Percentiles rank a stretch among this genome's conserved stretches.
Evolutionary conservation across 1,284 basidiomycete species (phyloP).

Genomic region (Mycena sp.): DNA sequence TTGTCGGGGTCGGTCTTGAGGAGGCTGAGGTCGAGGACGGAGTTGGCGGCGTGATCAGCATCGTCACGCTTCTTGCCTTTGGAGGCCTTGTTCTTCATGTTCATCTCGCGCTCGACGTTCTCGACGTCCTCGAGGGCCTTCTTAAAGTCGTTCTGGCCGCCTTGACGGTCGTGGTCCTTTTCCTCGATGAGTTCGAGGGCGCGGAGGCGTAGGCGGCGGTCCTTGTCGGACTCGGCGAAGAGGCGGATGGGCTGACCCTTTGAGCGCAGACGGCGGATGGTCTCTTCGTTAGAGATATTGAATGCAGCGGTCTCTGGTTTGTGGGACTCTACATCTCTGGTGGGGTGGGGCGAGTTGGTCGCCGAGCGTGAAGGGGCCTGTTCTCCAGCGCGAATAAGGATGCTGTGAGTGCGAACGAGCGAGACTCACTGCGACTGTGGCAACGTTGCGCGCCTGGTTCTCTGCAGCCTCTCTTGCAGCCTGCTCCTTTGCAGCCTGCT

Average conservation of each 20-base stretch:
- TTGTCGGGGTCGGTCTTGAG: constrained; percentile 95
- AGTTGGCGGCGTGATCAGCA: constrained; percentile 48
- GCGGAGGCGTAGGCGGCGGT: constrained; percentile 87
- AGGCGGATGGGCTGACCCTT: constrained; percentile 96
- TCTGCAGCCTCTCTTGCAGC: constrained; percentile 41
- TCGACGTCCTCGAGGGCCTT: constrained; percentile 94
- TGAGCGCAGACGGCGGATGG: constrained; percentile 84
- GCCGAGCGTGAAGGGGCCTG: constrained; percentile 54
- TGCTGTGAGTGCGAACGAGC: constrained; percentile 8
- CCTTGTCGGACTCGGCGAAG: constrained; percentile 96
- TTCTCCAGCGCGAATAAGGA: constrained; percentile 54
- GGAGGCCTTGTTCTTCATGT: constrained; percentile 57
- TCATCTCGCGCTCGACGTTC: constrained; percentile 76
- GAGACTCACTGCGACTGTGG: constrained; percentile 57
- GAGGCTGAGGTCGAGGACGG: constrained; percentile 80
- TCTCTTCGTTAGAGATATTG: constrained; percentile 95
- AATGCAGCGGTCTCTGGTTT: constrained; percentile 71
- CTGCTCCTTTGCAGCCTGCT: constrained; percentile 42
- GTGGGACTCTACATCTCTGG: constrained; percentile 53
- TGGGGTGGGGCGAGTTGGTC: constrained; percentile 53
- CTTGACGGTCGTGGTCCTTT: constrained; percentile 77
- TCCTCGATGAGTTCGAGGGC: constrained; percentile 96
- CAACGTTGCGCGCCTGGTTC: too few species aligned
- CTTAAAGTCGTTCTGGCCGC: constrained; percentile 94
- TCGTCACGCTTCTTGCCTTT: constrained; percentile 76